phyloP scores from a whole-genome alignment of 208 protist genomes.

The Trypanosoma theileri region DNA sequence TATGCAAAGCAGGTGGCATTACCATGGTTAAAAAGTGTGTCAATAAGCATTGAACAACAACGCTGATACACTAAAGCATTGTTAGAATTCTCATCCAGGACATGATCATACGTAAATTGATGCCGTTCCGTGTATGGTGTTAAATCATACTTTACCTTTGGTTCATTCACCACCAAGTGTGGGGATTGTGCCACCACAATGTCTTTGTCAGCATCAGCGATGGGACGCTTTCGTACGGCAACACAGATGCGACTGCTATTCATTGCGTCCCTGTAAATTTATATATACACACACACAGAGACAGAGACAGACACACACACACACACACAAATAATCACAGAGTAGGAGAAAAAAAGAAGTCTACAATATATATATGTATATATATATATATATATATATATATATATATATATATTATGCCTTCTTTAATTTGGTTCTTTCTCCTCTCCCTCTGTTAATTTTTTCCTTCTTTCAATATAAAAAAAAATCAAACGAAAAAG shows the following conservation, averaged over 20 bases:
- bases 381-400: constrained; percentile 24
- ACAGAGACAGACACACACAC: no score
- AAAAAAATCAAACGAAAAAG: constrained; percentile 7
- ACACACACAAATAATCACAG: neutral
- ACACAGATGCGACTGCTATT: constrained; percentile 86
- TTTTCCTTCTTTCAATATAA: neutral
- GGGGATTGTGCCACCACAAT: constrained; percentile 82
- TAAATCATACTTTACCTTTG: constrained; percentile 95
- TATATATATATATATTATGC: constrained; percentile 21
- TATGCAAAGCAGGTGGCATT: constrained; percentile 98
- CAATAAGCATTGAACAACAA: constrained; percentile 93
- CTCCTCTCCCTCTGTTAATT: neutral
- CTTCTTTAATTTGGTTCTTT: neutral
- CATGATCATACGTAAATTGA: constrained; percentile 95
- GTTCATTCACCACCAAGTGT: constrained; percentile 86
- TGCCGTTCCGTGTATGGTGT: constrained; percentile 96
- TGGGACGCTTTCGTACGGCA: constrained; percentile 89
- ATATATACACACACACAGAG: neutral
- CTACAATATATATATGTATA: constrained; percentile 18
- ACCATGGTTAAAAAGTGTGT: constrained; percentile 94
- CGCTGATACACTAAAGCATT: constrained; percentile 93
- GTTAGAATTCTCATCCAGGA: constrained; percentile 89
- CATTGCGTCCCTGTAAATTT: constrained; percentile 17
- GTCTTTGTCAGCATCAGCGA: constrained; percentile 68
- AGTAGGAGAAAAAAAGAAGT: constrained; percentile 12